Evolutionary conservation across 2,329 filamentous ascomycete genomes (phyloP).

Genomic region (Epichloe hybrida): DNA sequence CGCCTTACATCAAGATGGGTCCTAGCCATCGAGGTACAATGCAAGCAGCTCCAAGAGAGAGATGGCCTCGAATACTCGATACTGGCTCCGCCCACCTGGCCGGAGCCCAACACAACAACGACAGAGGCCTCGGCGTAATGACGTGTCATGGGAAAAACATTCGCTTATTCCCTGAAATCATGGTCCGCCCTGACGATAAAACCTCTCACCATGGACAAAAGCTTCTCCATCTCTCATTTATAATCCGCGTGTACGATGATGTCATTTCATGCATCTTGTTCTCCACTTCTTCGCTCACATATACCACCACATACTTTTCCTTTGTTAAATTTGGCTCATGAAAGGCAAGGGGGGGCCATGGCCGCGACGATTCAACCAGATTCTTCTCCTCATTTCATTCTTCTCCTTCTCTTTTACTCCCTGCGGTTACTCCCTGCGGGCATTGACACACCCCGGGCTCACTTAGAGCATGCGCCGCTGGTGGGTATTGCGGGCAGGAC

Average conservation of each 20-base stretch:
- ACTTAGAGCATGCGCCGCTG: no score
- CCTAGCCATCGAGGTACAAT: conserved; percentile 37
- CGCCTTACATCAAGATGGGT: conserved; percentile 37
- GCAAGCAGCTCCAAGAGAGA: conserved; percentile 36
- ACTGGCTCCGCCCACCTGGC: conserved; percentile 20
- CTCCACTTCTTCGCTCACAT: neutral
- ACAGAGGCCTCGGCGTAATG: neutral
- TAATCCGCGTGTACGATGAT: neutral
- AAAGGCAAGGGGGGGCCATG: neutral
- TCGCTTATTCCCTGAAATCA: neutral
- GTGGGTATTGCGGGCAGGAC: no score
- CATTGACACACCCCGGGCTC: no score
- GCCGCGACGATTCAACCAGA: neutral
- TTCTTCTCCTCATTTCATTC: neutral
- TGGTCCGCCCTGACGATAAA: neutral
- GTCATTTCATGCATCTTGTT: neutral
- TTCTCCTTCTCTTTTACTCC: neutral
- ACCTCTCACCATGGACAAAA: neutral
- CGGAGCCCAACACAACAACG: conserved; percentile 1
- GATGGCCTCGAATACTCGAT: conserved; percentile 29
- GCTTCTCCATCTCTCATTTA: neutral
- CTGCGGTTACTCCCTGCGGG: neutral
- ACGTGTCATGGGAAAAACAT: neutral
- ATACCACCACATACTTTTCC: neutral
- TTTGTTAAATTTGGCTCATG: neutral